phyloP scores from a whole-genome alignment of 768 basidiomycete genomes.

The Chlorophyllum brunneum region DNA sequence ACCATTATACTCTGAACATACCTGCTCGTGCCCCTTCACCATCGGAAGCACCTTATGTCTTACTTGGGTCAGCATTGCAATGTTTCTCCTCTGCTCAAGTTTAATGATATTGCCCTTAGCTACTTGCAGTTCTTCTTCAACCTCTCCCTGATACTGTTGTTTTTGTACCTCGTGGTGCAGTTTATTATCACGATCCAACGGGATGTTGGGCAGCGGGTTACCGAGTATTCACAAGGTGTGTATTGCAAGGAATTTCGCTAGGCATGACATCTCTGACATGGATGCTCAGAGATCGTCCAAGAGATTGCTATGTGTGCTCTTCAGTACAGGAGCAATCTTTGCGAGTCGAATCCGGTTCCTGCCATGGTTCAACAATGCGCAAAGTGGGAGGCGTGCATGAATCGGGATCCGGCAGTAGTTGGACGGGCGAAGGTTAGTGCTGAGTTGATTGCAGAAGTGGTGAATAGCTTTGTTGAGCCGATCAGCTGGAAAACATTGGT shows the following conservation, averaged over 20 bases:
- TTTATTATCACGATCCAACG: constrained; percentile 88
- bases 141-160: constrained; percentile 73
- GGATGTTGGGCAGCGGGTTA: constrained; percentile 84
- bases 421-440: constrained; percentile 89
- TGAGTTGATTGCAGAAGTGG: constrained; percentile 92
- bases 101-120: constrained; percentile 30
- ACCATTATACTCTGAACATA: constrained; percentile 84
- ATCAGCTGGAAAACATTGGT: constrained; percentile 98
- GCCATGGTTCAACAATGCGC: constrained; percentile 86
- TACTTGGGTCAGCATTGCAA: constrained; percentile 67
- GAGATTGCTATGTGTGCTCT: constrained; percentile 87
- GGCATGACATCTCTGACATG: not conserved
- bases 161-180: constrained; percentile 80
- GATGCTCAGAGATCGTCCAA: constrained; percentile 73
- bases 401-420: constrained; percentile 85
- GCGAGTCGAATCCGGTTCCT: constrained; percentile 71
- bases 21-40: constrained; percentile 52
- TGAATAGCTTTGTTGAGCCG: constrained; percentile 95
- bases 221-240: constrained; percentile 86
- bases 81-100: not conserved
- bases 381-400: constrained; percentile 94
- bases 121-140: constrained; percentile 97
- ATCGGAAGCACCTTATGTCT: constrained; percentile 73
- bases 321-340: constrained; percentile 79
- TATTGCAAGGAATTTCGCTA: constrained; percentile 8